Evolutionary conservation across 2,329 filamentous ascomycete genomes (phyloP).

Genomic region (Neonectria faginata): DNA sequence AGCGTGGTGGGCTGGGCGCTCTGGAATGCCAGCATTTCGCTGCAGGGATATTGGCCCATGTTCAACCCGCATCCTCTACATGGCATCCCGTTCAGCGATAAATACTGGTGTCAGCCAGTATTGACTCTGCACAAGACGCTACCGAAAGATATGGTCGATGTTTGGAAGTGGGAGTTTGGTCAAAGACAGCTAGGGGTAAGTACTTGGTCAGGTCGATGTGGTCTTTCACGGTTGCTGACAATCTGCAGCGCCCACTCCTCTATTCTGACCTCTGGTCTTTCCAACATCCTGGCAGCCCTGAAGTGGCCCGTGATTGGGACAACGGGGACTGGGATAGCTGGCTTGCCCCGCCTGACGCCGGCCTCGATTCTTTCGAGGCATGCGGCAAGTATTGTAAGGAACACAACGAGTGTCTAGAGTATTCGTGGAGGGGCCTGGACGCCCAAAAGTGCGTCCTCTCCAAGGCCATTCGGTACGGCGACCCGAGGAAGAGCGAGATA

Average conservation of each 20-base stretch:
- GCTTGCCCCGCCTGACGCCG: slow-evolving; percentile 41
- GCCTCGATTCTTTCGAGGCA: slow-evolving; percentile 43
- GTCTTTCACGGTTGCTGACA: slow-evolving; percentile 28
- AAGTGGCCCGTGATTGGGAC: slow-evolving; percentile 46
- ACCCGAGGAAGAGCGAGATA: slow-evolving; percentile 39
- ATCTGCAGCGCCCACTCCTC: slow-evolving; percentile 49
- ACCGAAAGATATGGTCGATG: slow-evolving; percentile 59
- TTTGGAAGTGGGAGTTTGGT: slow-evolving; percentile 60
- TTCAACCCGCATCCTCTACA: slow-evolving; percentile 64
- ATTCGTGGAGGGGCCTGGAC: slow-evolving; percentile 49
- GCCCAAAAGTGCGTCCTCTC: slow-evolving; percentile 47
- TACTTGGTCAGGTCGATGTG: not conserved
- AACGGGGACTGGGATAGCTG: slow-evolving; percentile 50
- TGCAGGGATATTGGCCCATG: slow-evolving; percentile 62
- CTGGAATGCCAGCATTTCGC: slow-evolving; percentile 55
- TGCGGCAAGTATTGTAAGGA: slow-evolving; percentile 47
- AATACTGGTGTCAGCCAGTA: slow-evolving; percentile 64
- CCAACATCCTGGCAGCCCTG: slow-evolving; percentile 48
- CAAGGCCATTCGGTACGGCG: slow-evolving; percentile 46
- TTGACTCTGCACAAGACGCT: slow-evolving; percentile 62
- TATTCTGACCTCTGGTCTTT: slow-evolving; percentile 55
- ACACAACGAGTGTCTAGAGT: slow-evolving; percentile 46
- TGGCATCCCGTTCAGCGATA: slow-evolving; percentile 58
- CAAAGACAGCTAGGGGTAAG: slow-evolving; percentile 49
- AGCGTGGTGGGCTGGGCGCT: slow-evolving; percentile 62